These are phyloP conservation scores for Eremochloa ophiuroides DNA, from an alignment of 176 grass and related monocot species.

Conservation along the genomic window DNA sequence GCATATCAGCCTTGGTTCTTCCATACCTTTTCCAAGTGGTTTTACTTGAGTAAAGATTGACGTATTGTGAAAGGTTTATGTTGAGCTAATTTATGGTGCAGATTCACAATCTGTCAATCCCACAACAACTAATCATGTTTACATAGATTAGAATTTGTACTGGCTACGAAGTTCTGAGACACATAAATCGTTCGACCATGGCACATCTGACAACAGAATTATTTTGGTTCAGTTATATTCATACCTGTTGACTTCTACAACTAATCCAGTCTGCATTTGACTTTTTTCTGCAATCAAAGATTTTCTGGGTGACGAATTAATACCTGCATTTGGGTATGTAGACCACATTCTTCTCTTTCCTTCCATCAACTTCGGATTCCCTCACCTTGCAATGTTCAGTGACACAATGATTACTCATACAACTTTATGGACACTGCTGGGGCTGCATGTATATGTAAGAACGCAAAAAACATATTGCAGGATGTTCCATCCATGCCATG, in stretches of 20 bases:
- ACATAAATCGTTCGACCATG: not conserved
- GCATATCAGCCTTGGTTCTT: conserved; percentile 15
- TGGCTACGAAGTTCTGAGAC: not conserved
- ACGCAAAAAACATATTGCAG: not conserved
- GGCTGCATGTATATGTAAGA: not conserved
- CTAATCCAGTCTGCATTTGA: not conserved
- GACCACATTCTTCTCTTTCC: conserved; percentile 89
- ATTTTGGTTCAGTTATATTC: not conserved
- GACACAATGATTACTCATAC: conserved; percentile 47
- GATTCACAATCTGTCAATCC: not conserved
- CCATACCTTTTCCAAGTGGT: conserved; percentile 30
- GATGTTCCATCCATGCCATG: conserved; percentile 19
- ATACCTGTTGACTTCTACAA: not conserved
- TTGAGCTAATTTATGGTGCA: conserved; percentile 9
- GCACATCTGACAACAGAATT: not conserved
- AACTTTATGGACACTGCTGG: conserved; percentile 6
- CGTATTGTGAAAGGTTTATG: not conserved
- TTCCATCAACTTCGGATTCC: conserved; percentile 84
- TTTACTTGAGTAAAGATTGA: conserved; percentile 44
- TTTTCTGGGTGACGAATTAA: conserved; percentile 2
- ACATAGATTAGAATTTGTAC: not conserved
- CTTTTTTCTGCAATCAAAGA: not conserved
- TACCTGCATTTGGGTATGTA: conserved; percentile 98
- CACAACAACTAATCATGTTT: not conserved
- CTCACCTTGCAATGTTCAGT: conserved; percentile 53